phyloP scores from a whole-genome alignment of 148 eudicot genomes.

The Pouteria glomerata region DNA sequence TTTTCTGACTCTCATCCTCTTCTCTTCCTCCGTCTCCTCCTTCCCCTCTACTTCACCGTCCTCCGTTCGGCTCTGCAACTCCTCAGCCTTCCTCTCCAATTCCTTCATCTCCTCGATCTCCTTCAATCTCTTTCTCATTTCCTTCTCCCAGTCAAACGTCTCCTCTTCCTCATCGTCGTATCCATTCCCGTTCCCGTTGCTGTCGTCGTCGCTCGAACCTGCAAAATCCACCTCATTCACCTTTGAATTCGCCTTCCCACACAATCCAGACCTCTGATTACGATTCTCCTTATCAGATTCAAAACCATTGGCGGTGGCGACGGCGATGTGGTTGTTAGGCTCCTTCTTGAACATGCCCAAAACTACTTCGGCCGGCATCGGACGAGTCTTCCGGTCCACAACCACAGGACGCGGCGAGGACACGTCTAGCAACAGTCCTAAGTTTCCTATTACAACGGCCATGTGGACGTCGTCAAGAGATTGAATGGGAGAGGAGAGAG shows the following conservation, averaged over 20 bases:
- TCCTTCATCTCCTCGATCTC: conserved; percentile 77
- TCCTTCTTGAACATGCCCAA: conserved; percentile 57
- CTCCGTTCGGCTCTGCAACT: conserved; percentile 46
- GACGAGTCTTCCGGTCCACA: conserved; percentile 44
- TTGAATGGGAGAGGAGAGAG: background rate
- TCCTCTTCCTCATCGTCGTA: conserved; percentile 32
- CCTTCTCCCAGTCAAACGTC: conserved; percentile 64
- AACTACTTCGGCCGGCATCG: conserved; percentile 49
- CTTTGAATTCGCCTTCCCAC: conserved; percentile 47
- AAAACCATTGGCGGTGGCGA: conserved; percentile 9
- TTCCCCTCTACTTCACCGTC: conserved; percentile 27
- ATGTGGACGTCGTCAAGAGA: conserved; percentile 26
- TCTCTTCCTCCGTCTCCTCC: conserved; percentile 78
- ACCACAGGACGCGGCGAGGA: conserved; percentile 25
- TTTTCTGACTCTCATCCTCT: conserved; percentile 70
- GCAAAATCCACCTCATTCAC: conserved; percentile 47
- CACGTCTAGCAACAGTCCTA: conserved; percentile 50
- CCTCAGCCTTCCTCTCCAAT: conserved; percentile 84
- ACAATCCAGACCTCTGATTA: conserved; percentile 16
- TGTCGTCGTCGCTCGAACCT: conserved; percentile 54
- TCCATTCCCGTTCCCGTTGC: conserved; percentile 28
- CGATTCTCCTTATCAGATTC: conserved; percentile 30
- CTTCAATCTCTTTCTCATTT: conserved; percentile 79
- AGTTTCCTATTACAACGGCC: conserved; percentile 66
- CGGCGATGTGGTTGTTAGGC: conserved; percentile 5